A percentile compares a stretch with the other conserved stretches of the same genome.
phyloP scores from a whole-genome alignment of 768 basidiomycete genomes.

The Boletus rubroflammeus region DNA sequence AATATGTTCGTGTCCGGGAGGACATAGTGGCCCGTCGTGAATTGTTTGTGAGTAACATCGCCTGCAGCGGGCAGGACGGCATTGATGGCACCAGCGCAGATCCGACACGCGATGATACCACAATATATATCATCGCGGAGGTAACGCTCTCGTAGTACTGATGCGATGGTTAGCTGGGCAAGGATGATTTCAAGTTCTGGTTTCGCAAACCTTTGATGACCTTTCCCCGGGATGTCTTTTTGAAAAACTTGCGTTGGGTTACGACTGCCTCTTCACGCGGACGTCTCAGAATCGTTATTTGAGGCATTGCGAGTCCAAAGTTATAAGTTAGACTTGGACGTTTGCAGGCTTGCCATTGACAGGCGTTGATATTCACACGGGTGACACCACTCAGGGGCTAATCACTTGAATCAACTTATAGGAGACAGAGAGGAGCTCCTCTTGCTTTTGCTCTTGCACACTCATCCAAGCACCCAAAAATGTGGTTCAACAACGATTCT shows the following conservation, averaged over 20 bases:
- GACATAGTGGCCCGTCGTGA: conserved; percentile 71
- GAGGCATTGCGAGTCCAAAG: too few species aligned
- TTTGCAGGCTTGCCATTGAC: too few species aligned
- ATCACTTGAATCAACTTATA: background rate
- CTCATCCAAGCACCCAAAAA: conserved; percentile 1
- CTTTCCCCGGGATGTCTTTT: conserved; percentile 91
- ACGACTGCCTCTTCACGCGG: conserved; percentile 65
- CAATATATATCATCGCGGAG: conserved; percentile 89
- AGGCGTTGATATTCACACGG: conserved; percentile 7
- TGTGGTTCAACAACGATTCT: conserved; percentile 26
- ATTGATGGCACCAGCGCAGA: conserved; percentile 47
- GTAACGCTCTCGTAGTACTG: conserved; percentile 92
- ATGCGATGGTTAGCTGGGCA: too few species aligned
- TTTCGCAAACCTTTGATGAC: conserved; percentile 76
- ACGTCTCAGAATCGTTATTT: conserved; percentile 73
- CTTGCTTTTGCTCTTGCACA: too few species aligned
- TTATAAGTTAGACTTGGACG: too few species aligned
- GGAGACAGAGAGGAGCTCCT: background rate
- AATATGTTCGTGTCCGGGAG: conserved; percentile 96
- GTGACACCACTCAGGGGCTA: background rate
- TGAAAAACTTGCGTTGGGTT: conserved; percentile 91
- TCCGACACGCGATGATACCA: conserved; percentile 67
- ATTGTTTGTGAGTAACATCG: conserved; percentile 50
- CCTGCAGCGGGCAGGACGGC: conserved; percentile 57
- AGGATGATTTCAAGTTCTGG: too few species aligned